phyloP scores from a whole-genome alignment of 192 early-diverging fungal species.

The Entrophospora sp. region DNA sequence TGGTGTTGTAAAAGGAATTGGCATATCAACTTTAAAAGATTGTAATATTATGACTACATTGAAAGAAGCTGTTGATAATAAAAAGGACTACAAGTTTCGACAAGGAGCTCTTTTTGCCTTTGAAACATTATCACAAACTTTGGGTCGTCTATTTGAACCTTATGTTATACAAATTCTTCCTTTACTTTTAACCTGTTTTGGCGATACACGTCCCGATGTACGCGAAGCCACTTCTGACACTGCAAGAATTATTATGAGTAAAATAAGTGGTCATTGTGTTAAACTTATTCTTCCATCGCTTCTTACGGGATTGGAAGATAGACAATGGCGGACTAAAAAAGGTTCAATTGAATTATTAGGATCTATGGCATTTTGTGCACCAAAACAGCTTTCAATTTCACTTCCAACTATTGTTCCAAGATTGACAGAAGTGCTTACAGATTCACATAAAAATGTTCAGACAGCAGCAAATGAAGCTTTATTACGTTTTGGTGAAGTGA shows the following conservation, averaged over 20 bases:
- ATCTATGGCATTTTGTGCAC: slow-evolving; percentile 92
- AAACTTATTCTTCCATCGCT: slow-evolving; percentile 90
- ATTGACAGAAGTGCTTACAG: slow-evolving; percentile 84
- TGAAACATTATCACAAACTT: slow-evolving; percentile 73
- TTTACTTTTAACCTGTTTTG: slow-evolving; percentile 75
- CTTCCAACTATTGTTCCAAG: slow-evolving; percentile 88
- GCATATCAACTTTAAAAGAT: slow-evolving; percentile 80
- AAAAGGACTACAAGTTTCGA: slow-evolving; percentile 59
- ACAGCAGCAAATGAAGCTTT: slow-evolving; percentile 78
- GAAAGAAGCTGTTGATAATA: slow-evolving; percentile 75
- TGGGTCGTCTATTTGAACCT: slow-evolving; percentile 94
- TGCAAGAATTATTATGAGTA: slow-evolving; percentile 86
- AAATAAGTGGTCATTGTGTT: slow-evolving; percentile 91
- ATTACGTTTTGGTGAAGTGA: slow-evolving; percentile 85
- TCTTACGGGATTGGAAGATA: slow-evolving; percentile 77
- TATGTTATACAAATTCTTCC: slow-evolving; percentile 94
- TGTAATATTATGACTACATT: slow-evolving; percentile 71
- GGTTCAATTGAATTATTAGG: slow-evolving; percentile 91
- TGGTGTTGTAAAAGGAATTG: slow-evolving; percentile 85
- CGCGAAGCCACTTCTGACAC: slow-evolving; percentile 88
- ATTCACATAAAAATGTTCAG: slow-evolving; percentile 88
- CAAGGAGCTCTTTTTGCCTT: slow-evolving; percentile 94
- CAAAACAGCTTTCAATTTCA: slow-evolving; percentile 85
- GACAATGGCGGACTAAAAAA: slow-evolving; percentile 96
- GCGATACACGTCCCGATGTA: slow-evolving; percentile 74